A percentile compares a stretch with the other conserved stretches of the same genome.
These are phyloP conservation scores for Podospora didyma DNA, from an alignment of 495 filamentous ascomycete species.

Conservation along the genomic window DNA sequence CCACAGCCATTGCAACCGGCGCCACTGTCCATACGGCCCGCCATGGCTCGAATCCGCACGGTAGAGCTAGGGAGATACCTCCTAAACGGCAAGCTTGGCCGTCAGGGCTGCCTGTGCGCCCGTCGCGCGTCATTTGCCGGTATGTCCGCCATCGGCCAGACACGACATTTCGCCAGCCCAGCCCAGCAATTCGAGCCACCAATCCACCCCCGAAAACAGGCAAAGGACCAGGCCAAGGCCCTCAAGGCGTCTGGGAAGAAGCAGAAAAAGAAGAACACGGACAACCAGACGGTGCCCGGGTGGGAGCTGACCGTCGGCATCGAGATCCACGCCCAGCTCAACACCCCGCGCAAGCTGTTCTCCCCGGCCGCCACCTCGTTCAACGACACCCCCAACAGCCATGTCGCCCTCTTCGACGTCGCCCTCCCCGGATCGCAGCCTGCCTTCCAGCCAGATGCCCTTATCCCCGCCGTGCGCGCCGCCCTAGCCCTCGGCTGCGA, in stretches of 20 bases:
- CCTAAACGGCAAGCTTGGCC: constrained; percentile 38
- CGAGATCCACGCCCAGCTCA: constrained; percentile 95
- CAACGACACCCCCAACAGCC: constrained; percentile 70
- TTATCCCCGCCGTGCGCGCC: constrained; percentile 85
- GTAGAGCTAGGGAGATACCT: constrained; percentile 44
- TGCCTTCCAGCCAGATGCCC: constrained; percentile 73
- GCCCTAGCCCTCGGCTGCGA: constrained; percentile 80
- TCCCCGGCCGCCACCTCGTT: constrained; percentile 65
- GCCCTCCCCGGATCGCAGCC: constrained; percentile 89
- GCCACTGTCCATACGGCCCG: neutral
- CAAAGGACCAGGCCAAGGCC: constrained; percentile 67
- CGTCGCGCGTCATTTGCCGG: neutral
- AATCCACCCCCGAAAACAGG: constrained; percentile 63
- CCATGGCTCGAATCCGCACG: constrained; percentile 36
- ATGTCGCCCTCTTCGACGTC: constrained; percentile 83
- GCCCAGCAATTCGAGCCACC: neutral
- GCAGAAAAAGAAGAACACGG: constrained; percentile 36
- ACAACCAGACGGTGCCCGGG: constrained; percentile 50
- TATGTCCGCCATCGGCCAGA: neutral
- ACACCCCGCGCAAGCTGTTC: constrained; percentile 82
- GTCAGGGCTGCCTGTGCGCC: constrained; percentile 36
- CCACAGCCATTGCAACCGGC: neutral
- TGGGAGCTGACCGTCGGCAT: constrained; percentile 95
- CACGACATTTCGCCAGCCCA: neutral
- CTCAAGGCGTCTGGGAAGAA: constrained; percentile 35